These are phyloP conservation scores for Leucocoprinus sp. DNA, from an alignment of 768 basidiomycete genomes.

Conservation along the genomic window DNA sequence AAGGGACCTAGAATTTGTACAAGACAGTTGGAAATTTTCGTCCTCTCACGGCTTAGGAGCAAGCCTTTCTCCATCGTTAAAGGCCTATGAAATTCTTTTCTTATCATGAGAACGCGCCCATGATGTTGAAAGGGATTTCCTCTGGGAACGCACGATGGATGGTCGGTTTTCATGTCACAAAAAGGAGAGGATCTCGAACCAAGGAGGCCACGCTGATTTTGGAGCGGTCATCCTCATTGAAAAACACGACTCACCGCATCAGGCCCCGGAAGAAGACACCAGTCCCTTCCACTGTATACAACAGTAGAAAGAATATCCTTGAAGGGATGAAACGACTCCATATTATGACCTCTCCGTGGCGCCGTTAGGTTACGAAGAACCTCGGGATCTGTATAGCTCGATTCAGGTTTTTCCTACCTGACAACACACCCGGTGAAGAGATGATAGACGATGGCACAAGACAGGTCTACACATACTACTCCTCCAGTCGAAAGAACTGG, in stretches of 20 bases:
- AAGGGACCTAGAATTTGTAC: too few relatives aligned
- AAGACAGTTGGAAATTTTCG: too few relatives aligned
- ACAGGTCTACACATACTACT: constrained; percentile 53
- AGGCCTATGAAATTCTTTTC: too few relatives aligned
- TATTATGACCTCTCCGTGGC: constrained; percentile 5
- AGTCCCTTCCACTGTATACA: constrained; percentile 46
- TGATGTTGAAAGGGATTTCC: constrained; percentile 82
- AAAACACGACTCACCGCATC: constrained; percentile 46
- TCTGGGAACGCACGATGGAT: not conserved
- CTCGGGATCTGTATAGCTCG: constrained; percentile 14
- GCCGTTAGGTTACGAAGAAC: not conserved
- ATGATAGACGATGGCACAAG: not conserved
- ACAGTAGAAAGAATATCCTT: constrained; percentile 52
- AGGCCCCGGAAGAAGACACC: constrained; percentile 72
- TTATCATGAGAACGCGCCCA: constrained; percentile 73
- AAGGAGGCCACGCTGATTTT: not conserved
- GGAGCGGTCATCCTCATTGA: not conserved
- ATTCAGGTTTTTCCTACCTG: constrained; percentile 85
- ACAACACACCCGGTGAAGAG: constrained; percentile 56
- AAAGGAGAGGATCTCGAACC: not conserved
- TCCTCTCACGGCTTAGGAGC: too few relatives aligned
- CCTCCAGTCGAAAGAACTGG: constrained; percentile 63
- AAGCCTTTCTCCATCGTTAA: too few relatives aligned
- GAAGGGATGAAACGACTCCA: constrained; percentile 39
- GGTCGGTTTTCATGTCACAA: not conserved